Conservation (phyloP, 257 asterid species). For the Solanum pinnatisectum region DNA sequence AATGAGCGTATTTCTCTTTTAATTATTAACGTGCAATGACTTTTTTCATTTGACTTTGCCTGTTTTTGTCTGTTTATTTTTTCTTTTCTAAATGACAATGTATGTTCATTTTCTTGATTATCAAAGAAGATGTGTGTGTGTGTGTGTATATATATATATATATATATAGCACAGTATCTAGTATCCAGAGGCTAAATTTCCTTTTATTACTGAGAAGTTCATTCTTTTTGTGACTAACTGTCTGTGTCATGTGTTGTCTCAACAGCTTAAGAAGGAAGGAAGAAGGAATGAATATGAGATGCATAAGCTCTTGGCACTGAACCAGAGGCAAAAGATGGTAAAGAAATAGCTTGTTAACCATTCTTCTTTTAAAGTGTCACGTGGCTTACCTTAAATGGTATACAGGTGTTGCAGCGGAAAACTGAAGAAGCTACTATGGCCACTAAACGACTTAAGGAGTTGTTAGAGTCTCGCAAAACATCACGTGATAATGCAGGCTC, state of each 20-base stretch:
- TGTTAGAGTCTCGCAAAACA: constrained; percentile 80
- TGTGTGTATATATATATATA: no score
- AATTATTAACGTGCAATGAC: not conserved
- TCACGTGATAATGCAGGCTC: constrained; percentile 56
- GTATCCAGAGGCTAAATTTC: not conserved
- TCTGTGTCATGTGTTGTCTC: not conserved
- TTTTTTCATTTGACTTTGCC: not conserved
- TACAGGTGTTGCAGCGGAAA: constrained; percentile 87
- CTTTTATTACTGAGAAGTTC: not conserved
- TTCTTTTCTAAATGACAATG: not conserved
- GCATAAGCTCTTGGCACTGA: constrained; percentile 91
- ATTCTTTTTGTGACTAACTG: not conserved
- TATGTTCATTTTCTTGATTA: not conserved
- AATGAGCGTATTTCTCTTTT: not conserved
- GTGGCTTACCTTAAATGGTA: not conserved
- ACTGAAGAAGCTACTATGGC: constrained; percentile 97
- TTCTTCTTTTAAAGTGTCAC: not conserved
- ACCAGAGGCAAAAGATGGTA: constrained; percentile 99
- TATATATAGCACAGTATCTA: not conserved
- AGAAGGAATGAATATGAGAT: constrained; percentile 96
- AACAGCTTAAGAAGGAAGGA: constrained; percentile 87
- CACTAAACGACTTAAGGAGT: constrained; percentile 82
- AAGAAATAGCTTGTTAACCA: not conserved
- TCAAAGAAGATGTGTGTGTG: not conserved
- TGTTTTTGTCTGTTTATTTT: not conserved